Conservation (phyloP, 2,329 filamentous ascomycete species). For the Colletotrichum plurivorum region DNA sequence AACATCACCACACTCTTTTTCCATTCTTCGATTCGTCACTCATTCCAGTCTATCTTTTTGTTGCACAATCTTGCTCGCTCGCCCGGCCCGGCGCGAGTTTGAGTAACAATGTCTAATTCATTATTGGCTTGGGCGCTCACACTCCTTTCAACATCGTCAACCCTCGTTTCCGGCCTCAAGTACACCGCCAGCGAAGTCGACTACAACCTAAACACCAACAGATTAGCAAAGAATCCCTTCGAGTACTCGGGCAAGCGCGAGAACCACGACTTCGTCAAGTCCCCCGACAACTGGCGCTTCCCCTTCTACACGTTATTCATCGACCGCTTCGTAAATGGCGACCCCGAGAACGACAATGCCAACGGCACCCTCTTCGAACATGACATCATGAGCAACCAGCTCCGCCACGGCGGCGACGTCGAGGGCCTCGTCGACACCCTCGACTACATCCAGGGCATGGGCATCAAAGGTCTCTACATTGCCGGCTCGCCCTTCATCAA, state of each 20-base stretch:
- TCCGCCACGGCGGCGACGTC: constrained; percentile 75
- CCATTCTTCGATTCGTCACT: constrained; percentile 38
- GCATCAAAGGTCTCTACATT: constrained; percentile 74
- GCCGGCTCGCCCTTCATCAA: constrained; percentile 77
- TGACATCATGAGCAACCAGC: constrained; percentile 71
- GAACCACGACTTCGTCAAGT: constrained; percentile 65
- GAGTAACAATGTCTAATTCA: constrained; percentile 41
- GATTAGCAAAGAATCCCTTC: constrained; percentile 66
- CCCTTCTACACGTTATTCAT: constrained; percentile 77
- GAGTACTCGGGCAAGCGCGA: constrained; percentile 72
- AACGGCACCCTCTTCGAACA: constrained; percentile 74
- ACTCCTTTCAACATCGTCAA: constrained; percentile 38
- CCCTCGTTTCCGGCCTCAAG: constrained; percentile 48
- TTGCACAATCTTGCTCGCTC: constrained; percentile 37
- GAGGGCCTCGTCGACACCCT: constrained; percentile 70
- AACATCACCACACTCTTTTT: constrained; percentile 36
- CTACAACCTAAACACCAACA: constrained; percentile 74
- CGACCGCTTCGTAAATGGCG: constrained; percentile 75
- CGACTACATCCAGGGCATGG: constrained; percentile 76
- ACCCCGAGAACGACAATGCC: constrained; percentile 74
- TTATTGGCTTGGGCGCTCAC: constrained; percentile 39
- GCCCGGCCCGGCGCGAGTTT: constrained; percentile 38
- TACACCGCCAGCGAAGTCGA: constrained; percentile 52
- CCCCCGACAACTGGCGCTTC: constrained; percentile 74
- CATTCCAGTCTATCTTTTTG: constrained; percentile 35